phyloP scores from a whole-genome alignment of 306 rosid genomes.

The Trifolium subterraneum region DNA sequence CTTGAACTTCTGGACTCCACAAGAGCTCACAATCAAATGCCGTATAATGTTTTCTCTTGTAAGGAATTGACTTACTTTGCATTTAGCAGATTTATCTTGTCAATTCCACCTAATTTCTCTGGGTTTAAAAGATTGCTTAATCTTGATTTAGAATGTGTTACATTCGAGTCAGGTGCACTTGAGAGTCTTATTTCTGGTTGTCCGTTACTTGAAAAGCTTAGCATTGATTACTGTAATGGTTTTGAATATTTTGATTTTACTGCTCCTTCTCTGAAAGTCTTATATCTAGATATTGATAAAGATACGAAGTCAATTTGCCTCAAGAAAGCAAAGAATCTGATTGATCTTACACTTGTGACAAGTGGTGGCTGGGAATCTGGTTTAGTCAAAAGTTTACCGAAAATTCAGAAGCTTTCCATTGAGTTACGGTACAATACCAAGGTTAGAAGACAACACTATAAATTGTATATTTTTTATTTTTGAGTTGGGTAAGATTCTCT shows the following conservation, averaged over 20 bases:
- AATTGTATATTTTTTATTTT: not conserved
- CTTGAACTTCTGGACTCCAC: not conserved
- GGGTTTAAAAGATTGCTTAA: not conserved
- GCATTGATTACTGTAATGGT: not conserved
- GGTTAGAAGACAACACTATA: not conserved
- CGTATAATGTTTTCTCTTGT: conserved; percentile 30
- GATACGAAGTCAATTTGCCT: conserved; percentile 23
- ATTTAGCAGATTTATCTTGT: not conserved
- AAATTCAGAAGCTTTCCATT: not conserved
- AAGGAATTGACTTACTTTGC: not conserved
- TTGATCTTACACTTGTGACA: not conserved
- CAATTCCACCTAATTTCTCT: not conserved
- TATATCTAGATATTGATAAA: not conserved
- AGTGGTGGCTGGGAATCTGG: rapidly evolving
- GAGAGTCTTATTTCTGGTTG: not conserved
- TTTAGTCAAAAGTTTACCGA: not conserved
- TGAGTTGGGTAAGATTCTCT: not conserved
- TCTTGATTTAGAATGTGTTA: not conserved
- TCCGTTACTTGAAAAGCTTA: not conserved
- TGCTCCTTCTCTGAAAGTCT: not conserved
- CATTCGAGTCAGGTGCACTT: not conserved
- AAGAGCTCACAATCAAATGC: not conserved
- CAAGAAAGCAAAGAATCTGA: conserved; percentile 1
- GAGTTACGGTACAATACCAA: too few relatives aligned
- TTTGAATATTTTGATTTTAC: conserved; percentile 3